A percentile compares a stretch with the other conserved stretches of the same genome.
Conservation (phyloP, 1,284 basidiomycete genomes). For the Ustilago shanxiensis region DNA sequence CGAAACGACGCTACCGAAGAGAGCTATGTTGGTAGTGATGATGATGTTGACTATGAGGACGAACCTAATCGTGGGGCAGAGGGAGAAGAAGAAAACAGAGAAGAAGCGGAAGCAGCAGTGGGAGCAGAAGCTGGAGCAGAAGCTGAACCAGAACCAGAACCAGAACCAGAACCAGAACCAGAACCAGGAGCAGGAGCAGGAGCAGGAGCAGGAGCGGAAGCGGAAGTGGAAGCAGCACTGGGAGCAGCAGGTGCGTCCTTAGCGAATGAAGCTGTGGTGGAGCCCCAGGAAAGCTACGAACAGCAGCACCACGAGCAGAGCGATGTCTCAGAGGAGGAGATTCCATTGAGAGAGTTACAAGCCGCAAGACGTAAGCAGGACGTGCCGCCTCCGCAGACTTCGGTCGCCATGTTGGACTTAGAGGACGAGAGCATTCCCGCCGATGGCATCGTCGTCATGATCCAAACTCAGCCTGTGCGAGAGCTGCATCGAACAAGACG, state of each 20-base stretch:
- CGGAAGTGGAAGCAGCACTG: neutral
- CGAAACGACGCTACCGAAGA: slow-evolving; percentile 5
- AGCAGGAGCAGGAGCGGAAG: neutral
- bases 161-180: too few relatives aligned
- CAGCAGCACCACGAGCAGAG: neutral
- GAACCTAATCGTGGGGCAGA: neutral
- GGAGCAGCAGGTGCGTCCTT: too few relatives aligned
- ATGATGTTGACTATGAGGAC: neutral
- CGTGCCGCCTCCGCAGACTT: neutral
- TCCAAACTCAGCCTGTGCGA: neutral
- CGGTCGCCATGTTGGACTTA: neutral
- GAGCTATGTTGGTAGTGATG: neutral
- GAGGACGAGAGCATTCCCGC: slow-evolving; percentile 11
- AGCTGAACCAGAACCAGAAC: too few relatives aligned
- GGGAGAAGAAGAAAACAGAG: neutral
- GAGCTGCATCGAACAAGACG: neutral
- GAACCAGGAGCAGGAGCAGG: too few relatives aligned
- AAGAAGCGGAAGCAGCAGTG: neutral
- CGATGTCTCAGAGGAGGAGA: neutral
- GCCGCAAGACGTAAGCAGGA: neutral
- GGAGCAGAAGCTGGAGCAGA: too few relatives aligned
- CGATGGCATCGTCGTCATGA: slow-evolving; percentile 34
- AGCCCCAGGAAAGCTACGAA: neutral
- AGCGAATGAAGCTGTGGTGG: too few relatives aligned
- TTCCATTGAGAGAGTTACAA: neutral